Base-by-base conservation (phyloP, 495 filamentous ascomycete species). In the Penicillium ochrochloron region DNA sequence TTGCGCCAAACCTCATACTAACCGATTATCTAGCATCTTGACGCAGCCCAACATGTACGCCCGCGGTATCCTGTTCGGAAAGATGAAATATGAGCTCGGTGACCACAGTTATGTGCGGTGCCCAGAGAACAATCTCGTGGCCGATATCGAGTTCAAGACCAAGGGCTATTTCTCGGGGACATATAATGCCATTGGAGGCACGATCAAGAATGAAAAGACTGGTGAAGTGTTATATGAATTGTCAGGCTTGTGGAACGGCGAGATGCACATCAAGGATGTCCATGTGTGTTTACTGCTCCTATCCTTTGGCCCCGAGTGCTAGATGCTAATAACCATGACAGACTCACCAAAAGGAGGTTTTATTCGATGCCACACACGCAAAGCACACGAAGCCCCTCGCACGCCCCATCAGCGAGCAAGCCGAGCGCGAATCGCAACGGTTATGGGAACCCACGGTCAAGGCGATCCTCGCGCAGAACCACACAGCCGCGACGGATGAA, bases 11-110 rank as follows among this genome's bases (percentile, higher is more conserved):
- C 17, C 5, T 17, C 5, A 17, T 50, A 57, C 69, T 70, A 64
- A 72, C 54, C 3, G 23, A 61, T 59, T 5, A 3, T 31, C 3
- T 37, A 94, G 91, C 76, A 90, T 94, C 68, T 75, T 97, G 58
- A 97, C 95, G 0, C 95, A 99, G 73, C 95, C 95, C 8, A 99
- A 99, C 76, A 99, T 99, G 94, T 99, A 99, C 76, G 96, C 94
- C 39, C 87, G 95, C 60, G 95, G 95, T 27, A 98, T 99, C 60
- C 81, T 99, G 14, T 97, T 99, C 70, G 95, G 95, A 23, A 98
- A 97, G 77, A 98, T 99, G 95, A 97, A 97, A 76, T 99, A 98
- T 77, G 95, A 99, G 78, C 85, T 99, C 21, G 95, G 95, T 41
- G 95, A 99, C 74, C 94, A 97, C 79, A 96, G 93, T 77, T 92